Base-by-base conservation (phyloP, 768 basidiomycete species). In the Podaxis carcinomalis region DNA sequence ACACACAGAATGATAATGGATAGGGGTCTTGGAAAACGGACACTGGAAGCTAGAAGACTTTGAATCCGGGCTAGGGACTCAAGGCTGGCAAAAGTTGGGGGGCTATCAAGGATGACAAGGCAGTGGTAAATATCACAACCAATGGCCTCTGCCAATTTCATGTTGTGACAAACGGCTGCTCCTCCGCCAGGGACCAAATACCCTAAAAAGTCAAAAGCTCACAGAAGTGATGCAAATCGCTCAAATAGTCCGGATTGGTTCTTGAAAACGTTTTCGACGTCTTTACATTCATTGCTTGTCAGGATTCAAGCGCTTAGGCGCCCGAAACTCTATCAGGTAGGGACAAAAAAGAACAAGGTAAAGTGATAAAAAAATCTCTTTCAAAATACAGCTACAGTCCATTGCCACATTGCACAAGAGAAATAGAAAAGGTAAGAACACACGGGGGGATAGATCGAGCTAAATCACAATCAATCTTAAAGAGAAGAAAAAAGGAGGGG, bases 331-430 rank as follows among this genome's bases (percentile, higher is more conserved):
- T 57, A 63, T 57, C 56, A 54, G 57, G 50, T 40, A 50, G n/a
- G 56, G 36, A 51, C 19, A 57, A 32, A 44, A 44, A 37, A 44
- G 47, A 14, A 32, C 13, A 28, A 54, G 27, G 57, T 25, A 49
- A 59, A 52, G 19, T 19, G 47, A 42, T 7, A 55, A 59, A 27
- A 39, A 39, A 37, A 39, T 59, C 50, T 53, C 59, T 60, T 53
- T 53, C 51, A 60, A 49, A 60, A 53, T 60, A 60, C 59, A 44
- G 51, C 52, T 60, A 60, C 51, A 54, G 59, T 60, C 59, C 59
- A 42, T 60, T 35, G 51, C 32, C 28, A 32, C 36, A 57, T 63
- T 58, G 58, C 59, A 61, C 56, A 56, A 52, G 55, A 54, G 51
- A 19, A 56, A 44, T 16, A 56, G 39, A 58, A 36, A 50, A 35